Evolutionary conservation across 1,284 basidiomycete species (phyloP).

Genomic region (Trametes sp.): DNA sequence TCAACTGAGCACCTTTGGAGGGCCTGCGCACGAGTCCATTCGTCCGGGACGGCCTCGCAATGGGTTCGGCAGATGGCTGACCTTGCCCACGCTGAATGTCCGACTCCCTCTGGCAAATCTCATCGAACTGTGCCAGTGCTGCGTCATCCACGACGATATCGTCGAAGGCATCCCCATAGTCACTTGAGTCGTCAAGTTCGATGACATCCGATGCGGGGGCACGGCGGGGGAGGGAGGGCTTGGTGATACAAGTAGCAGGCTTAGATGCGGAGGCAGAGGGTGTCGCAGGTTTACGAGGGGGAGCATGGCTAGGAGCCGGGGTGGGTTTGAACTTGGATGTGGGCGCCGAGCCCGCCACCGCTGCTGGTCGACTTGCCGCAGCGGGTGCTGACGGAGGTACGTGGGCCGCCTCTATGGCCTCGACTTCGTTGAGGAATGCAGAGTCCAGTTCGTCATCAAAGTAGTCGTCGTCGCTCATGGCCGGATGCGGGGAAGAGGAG

Average conservation of each 20-base stretch:
- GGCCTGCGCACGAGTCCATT: constrained; percentile 27
- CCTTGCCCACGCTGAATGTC: constrained; percentile 38
- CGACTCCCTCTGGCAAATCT: constrained; percentile 55
- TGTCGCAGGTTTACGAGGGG: constrained; percentile 14
- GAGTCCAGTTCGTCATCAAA: constrained; percentile 69
- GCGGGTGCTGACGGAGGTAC: constrained; percentile 7
- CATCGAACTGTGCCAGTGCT: constrained; percentile 58
- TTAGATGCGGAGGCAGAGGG: constrained; percentile 8
- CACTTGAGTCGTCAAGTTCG: constrained; percentile 52
- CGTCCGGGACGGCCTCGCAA: constrained; percentile 50
- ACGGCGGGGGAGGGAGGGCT: constrained; percentile 12
- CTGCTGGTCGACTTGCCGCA: constrained; percentile 8
- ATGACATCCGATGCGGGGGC: constrained; percentile 35
- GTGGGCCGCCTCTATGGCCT: constrained; percentile 71
- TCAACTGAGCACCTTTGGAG: constrained; percentile 61
- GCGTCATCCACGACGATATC: constrained; percentile 62
- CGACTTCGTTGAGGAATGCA: constrained; percentile 59
- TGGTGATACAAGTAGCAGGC: neutral
- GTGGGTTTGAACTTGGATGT: constrained; percentile 13
- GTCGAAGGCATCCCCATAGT: constrained; percentile 51
- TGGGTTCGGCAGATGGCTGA: constrained; percentile 38
- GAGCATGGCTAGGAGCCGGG: neutral
- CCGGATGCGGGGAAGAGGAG: neutral
- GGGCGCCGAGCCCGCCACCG: constrained; percentile 34
- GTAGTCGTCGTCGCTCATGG: constrained; percentile 74